phyloP scores from a whole-genome alignment of 169 alveolate species.

The Cryptosporidium tyzzeri region DNA sequence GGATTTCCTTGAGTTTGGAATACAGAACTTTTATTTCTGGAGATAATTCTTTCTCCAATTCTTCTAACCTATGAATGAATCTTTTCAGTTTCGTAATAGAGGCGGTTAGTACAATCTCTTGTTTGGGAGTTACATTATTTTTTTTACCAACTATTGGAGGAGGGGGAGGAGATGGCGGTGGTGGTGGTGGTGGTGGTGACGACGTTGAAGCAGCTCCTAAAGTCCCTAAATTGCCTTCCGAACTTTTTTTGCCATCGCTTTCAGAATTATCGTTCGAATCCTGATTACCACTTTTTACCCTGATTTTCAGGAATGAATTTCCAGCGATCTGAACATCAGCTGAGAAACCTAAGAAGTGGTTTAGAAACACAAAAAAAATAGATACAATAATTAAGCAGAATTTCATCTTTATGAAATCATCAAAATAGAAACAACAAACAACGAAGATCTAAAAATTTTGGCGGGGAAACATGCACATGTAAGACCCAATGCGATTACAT shows the following conservation, averaged over 20 bases:
- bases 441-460: neutral
- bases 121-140: neutral
- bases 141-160: neutral
- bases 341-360: neutral
- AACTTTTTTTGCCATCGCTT: neutral
- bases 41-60: neutral
- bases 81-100: neutral
- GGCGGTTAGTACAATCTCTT: conserved; percentile 7
- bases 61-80: neutral
- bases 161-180: conserved; percentile 19
- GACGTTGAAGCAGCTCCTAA: neutral
- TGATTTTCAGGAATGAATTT: neutral
- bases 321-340: neutral
- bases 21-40: neutral
- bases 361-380: neutral
- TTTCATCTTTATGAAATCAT: neutral
- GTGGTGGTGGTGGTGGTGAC: conserved; percentile 5
- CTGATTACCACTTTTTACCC: neutral
- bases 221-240: neutral
- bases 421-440: neutral
- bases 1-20: neutral
- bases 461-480: neutral
- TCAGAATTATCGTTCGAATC: neutral
- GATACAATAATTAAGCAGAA: neutral
- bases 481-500: neutral